Evolutionary conservation across 768 basidiomycete genomes (phyloP), one percentile per base, ranked within the genome.

Genomic region (Brasilioporus rufonigricans): DNA sequence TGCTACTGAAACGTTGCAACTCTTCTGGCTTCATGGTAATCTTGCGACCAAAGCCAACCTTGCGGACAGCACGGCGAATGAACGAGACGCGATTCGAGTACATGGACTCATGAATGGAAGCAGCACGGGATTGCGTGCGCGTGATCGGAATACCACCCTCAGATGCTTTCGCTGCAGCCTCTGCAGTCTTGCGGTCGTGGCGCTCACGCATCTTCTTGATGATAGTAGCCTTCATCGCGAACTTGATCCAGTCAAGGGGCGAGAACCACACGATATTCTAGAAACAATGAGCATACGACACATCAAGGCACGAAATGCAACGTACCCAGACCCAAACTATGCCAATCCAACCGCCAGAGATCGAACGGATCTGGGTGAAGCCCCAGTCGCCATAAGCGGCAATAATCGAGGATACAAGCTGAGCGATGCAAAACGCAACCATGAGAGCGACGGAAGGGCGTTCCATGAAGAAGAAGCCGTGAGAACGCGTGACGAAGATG

Each of bases 401-500:
- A 62, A 98, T 98, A 78, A 98, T 95, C 38, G 92, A 91, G 1
- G 95, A 93, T 50, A 98, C 77, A 55, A 97, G 83, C 76, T 98
- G 96, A 18, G 96, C 96, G 53, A 98, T 67, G 72, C 84, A 85
- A 85, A 98, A 98, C 14, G 96, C 96, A 58, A 74, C 74, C 76
- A 98, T 78, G 52, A 98, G 85, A 29, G 96, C 96, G 31, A 78
- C 75, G 32, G 96, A 97, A 6, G 93, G 93, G 50, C 92, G 86
- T 72, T 96, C 93, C 90, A 92, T 91, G 80, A 93, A 96, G 89
- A 93, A 95, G 83, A 91, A 94, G 11, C 87, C 80, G 66, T 95
- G 94, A 62, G 93, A 86, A 76, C 93, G 92, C 38, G 93, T 96
- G 72, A 95, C 84, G 77, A 96, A 96, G 77, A 96, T 97, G 60